Conservation (phyloP, 768 basidiomycete species). For the Sporobolomyces roseus region DNA sequence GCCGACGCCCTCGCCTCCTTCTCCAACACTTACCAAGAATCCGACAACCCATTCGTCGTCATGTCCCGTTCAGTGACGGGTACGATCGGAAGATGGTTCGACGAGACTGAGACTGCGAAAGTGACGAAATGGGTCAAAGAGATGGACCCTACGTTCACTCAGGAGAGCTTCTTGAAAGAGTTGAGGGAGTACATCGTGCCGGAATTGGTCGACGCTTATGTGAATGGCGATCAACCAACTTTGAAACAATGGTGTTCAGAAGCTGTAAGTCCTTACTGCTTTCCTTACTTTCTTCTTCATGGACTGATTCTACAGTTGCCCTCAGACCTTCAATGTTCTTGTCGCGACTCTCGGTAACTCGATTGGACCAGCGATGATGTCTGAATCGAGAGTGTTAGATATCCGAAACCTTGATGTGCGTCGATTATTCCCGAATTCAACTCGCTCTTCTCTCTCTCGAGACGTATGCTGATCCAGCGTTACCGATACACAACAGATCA, state of each 20-base stretch:
- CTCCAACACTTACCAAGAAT: constrained; percentile 74
- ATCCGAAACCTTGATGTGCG: constrained; percentile 91
- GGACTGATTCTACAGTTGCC: background rate
- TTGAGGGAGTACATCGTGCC: constrained; percentile 95
- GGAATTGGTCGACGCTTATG: constrained; percentile 92
- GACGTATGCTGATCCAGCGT: background rate
- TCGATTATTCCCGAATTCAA: no score
- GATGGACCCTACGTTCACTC: constrained; percentile 81
- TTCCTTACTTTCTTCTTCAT: background rate
- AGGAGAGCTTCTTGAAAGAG: constrained; percentile 82
- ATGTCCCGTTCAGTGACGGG: constrained; percentile 76
- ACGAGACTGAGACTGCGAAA: constrained; percentile 97
- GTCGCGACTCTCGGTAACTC: constrained; percentile 98
- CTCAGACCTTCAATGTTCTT: constrained; percentile 93
- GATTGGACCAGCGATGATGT: constrained; percentile 79
- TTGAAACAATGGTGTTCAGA: constrained; percentile 90
- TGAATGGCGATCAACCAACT: constrained; percentile 80
- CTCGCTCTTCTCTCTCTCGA: background rate
- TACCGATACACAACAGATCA: constrained; percentile 56
- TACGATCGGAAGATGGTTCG: constrained; percentile 76
- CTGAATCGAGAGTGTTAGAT: constrained; percentile 90
- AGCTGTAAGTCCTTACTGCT: constrained; percentile 64
- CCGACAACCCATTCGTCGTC: constrained; percentile 82
- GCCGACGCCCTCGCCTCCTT: constrained; percentile 22
- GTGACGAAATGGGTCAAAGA: constrained; percentile 79